These are phyloP conservation scores for Endothia cerciana DNA, from an alignment of 2,329 filamentous ascomycete species.

Conservation along the genomic window DNA sequence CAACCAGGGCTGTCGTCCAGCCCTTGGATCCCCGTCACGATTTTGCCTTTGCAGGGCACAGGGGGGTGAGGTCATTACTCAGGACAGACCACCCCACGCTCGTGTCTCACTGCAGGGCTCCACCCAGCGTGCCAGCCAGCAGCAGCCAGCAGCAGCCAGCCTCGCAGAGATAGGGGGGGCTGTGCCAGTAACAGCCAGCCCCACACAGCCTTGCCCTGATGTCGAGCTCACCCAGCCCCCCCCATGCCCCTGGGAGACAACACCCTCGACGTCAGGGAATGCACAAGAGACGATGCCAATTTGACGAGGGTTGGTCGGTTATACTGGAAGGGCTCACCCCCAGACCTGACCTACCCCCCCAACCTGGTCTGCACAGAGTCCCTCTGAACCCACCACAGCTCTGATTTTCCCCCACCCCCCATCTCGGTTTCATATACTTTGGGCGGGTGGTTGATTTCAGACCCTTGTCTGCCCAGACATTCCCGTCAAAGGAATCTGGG, in stretches of 20 bases:
- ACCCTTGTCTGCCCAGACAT: slow-evolving; percentile 7
- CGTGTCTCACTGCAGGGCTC: no score
- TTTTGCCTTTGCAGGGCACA: neutral
- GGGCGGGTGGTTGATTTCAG: neutral
- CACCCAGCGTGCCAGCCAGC: no score
- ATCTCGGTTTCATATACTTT: neutral
- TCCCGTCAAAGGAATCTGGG: slow-evolving; percentile 13
- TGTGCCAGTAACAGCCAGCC: neutral
- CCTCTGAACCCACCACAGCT: neutral
- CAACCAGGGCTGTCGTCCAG: neutral
- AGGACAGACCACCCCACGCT: neutral
- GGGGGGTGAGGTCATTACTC: neutral
- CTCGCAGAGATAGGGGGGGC: no score
- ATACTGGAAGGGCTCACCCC: neutral
- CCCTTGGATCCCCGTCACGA: neutral
- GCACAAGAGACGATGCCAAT: neutral
- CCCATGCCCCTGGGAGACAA: neutral
- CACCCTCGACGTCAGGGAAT: neutral
- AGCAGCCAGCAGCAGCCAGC: no score
- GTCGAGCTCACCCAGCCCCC: neutral
- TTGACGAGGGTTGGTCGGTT: neutral
- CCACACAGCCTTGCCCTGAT: neutral
- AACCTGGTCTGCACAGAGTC: neutral
- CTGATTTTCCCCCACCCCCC: neutral
- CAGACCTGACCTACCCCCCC: neutral